Base-by-base conservation (phyloP, 805 yeast genomes). In the Lachancea meyersii region DNA sequence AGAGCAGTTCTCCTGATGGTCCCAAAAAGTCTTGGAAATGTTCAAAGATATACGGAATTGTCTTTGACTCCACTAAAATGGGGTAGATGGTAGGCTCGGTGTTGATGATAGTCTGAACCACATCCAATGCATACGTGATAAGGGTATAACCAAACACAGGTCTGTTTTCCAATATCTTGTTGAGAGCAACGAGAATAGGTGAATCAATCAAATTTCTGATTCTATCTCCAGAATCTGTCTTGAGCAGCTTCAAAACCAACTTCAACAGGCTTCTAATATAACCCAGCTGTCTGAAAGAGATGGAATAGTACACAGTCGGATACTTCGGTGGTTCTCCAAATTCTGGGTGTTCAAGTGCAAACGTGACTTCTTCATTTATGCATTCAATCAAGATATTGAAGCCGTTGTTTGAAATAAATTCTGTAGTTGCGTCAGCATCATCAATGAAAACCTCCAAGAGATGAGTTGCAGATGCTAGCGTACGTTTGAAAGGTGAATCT, bases 11-110 rank as follows among this genome's bases (percentile, higher is more conserved):
- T 7, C 76, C 68, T 18, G 80, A 72, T 4, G 81, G 81, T 10
- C 76, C 68, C 45, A 86, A 66, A 18, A 83, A 72, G 0, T 58
- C 54, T 11, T 70, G 71, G 54, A 82, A 81, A 37, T 79, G 71
- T 9, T 72, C 71, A 38, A 88, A 60, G 28, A 88, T 71, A 2
- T 76, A 67, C 36, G 82, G 82, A 28, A 89, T 77, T 1, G 85
- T 77, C 0, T 77, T 76, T 0, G 94, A 82, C 58, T 89, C 97
- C 31, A 77, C 80, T 50, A 89, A 69, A 32, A 89, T 80, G 2
- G 83, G 73, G 54, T 74, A 89, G 3, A 95, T 86, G 0, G 96
- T 87, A 7, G 97, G 96, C 54, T 91, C 97, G 50, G 82, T 84
- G 57, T 89, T 91, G 22, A 89, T 79, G 46, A 87, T 85, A 10